Conservation (phyloP, 345 rosid genomes). For the Salix purpurea region DNA sequence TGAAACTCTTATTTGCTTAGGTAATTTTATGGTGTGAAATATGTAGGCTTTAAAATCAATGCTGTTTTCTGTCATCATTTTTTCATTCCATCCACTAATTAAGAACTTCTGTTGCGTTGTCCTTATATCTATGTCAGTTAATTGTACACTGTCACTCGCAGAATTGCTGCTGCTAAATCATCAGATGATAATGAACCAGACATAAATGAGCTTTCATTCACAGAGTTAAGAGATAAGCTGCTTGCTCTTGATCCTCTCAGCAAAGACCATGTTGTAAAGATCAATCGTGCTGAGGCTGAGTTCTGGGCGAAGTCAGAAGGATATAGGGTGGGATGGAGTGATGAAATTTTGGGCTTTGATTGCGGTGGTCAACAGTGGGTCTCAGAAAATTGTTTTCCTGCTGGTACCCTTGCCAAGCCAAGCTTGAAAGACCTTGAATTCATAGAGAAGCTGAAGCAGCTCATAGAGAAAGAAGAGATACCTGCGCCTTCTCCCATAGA, state of each 20-base stretch:
- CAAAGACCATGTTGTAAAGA: slow-evolving; percentile 67
- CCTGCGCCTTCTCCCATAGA: slow-evolving; percentile 93
- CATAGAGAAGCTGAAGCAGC: slow-evolving; percentile 72
- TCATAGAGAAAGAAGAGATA: slow-evolving; percentile 70
- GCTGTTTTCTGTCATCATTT: not conserved
- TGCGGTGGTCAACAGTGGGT: slow-evolving; percentile 99
- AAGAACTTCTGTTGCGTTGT: not conserved
- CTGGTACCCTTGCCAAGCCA: slow-evolving; percentile 80
- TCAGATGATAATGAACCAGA: slow-evolving; percentile 41
- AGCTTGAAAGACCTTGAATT: slow-evolving; percentile 90
- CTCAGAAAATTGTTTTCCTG: slow-evolving; percentile 92
- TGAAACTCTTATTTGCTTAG: not conserved
- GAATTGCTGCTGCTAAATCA: slow-evolving; percentile 45
- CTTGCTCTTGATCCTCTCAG: slow-evolving; percentile 91
- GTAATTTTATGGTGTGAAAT: not conserved
- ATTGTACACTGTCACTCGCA: slow-evolving; percentile 27
- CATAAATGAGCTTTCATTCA: slow-evolving; percentile 67
- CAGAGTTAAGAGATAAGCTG: slow-evolving; percentile 88
- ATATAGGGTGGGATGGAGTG: slow-evolving; percentile 93
- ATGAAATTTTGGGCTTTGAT: slow-evolving; percentile 95
- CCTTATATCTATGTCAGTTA: slow-evolving; percentile 8
- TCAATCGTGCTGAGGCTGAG: slow-evolving; percentile 89
- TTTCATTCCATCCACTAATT: not conserved
- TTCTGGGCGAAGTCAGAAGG: slow-evolving; percentile 97
- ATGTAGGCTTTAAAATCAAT: not conserved